Evolutionary conservation across 2,329 filamentous ascomycete species (phyloP), one percentile per base, ranked within the genome.

Genomic region (Fusarium graminum): DNA sequence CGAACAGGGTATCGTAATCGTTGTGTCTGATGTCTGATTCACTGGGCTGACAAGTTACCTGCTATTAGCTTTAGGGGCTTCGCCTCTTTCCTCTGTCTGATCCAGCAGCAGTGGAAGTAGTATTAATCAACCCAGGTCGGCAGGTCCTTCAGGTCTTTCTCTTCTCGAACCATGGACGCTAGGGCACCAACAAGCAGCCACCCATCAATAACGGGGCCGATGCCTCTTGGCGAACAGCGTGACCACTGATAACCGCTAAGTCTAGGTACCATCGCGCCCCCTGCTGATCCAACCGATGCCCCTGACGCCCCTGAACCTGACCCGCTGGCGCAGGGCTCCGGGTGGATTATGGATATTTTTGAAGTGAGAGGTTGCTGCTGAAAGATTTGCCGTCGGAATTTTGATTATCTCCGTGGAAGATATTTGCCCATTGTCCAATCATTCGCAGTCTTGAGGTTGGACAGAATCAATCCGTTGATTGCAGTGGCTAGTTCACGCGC

Each of bases 171-270:
- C n/a, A 46, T 22, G 34, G 22, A 22, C 22, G 22, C 22, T 6
- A 22, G 22, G 22, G 22, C 22, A 22, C 34, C 34, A 34, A 16
- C 61, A 52, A 54, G 49, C 49, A 29, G 44, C 59, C 54, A 40
- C 51, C 63, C 63, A 67, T 58, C 46, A 60, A 65, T 47, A 62
- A 60, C 40, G 60, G 65, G 46, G 60, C 44, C 42, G 42, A 28
- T 42, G 40, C 17, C 45, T 52, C 56, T 68, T 68, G 52, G 65
- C 61, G 52, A 52, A 22, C 57, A 50, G 46, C 39, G 34, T 46
- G 44, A 59, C 65, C 65, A 67, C 65, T 69, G 62, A 56, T 43
- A 58, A 52, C 56, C 63, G 63, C 61, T 65, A 68, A 58, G 67
- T 51, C 40, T 61, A 68, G 65, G 55, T 63, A 58, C 60, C 60